Evolutionary conservation across 2,329 filamentous ascomycete genomes (phyloP).

Genomic region (Phyllosticta citriasiana): DNA sequence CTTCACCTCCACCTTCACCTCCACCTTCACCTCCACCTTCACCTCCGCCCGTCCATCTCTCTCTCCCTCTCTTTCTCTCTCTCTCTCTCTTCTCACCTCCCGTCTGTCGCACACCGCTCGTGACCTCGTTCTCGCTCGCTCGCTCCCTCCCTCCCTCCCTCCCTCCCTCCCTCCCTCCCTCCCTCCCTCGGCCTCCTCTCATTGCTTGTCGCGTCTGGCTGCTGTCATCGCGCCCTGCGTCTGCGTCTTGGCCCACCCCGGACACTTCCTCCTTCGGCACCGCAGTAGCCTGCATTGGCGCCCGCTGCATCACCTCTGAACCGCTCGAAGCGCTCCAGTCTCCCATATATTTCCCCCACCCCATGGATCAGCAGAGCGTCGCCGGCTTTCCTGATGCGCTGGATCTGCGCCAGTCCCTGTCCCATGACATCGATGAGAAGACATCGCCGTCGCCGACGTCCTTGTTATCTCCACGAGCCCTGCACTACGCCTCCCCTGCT

Average conservation of each 20-base stretch:
- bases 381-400: constrained; percentile 7
- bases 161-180: background rate
- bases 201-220: background rate
- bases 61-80: background rate
- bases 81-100: too few relatives aligned
- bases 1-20: background rate
- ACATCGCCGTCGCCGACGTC: background rate
- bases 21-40: background rate
- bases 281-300: background rate
- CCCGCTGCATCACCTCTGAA: background rate
- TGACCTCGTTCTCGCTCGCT: background rate
- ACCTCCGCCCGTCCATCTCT: background rate
- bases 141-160: background rate
- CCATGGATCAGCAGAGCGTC: constrained; percentile 7
- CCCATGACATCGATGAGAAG: constrained; percentile 7
- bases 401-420: constrained; percentile 9
- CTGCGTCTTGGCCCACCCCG: background rate
- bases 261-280: background rate
- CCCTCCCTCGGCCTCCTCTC: background rate
- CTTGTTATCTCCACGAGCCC: constrained; percentile 2
- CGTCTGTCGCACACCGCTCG: background rate
- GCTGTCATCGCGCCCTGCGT: background rate
- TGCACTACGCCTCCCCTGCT: background rate
- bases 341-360: constrained; percentile 1
- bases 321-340: constrained; percentile 1